Evolutionary conservation across 768 basidiomycete species (phyloP), one percentile per base, ranked within the genome.

Genomic region (Mycena haematopus): DNA sequence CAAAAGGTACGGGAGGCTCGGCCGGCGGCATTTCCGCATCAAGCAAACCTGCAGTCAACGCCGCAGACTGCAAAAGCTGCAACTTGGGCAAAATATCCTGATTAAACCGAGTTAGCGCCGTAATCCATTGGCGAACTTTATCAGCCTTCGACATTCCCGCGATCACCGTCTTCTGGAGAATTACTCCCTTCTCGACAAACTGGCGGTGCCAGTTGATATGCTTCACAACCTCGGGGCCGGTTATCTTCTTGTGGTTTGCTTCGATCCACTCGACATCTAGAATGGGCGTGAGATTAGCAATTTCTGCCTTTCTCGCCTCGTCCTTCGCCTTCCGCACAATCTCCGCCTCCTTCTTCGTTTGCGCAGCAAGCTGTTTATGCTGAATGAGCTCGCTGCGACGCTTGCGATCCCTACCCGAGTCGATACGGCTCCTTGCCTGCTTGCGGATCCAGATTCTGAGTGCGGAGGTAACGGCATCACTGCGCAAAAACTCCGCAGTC

Each of bases 181-280:
- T 58, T 1, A 50, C 47, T 1, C 36, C 47, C 10, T 33, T 33
- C 46, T 58, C 56, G 3, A 58, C 36, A 13, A 58, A 58, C 24
- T 58, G 46, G 24, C 47, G 56, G 14, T 58, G 47, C 56, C 56
- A 58, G 38, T 58, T 58, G 9, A 58, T 58, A 2, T 58, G 35
- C 38, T 58, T 27, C 22, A 51, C 47, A 19, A 58, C 22, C 0
- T 58, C 57, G 22, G 38, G 40, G 35, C 2, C 40, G 2, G 9
- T 42, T 5, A 58, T 42, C 1, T 10, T 21, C 1, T 0, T 40
- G 49, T 51, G 57, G 38, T 58, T 58, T 0, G 35, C 25, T 14
- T 31, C 7, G n/a, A 58, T 51, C 47, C 27, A 29, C 0, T 10
- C 47, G 0, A 7, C 21, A 17, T 58, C 57, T n/a, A 58, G 10